Conservation (phyloP, 495 filamentous ascomycete species). For the Hamigera avellanea region DNA sequence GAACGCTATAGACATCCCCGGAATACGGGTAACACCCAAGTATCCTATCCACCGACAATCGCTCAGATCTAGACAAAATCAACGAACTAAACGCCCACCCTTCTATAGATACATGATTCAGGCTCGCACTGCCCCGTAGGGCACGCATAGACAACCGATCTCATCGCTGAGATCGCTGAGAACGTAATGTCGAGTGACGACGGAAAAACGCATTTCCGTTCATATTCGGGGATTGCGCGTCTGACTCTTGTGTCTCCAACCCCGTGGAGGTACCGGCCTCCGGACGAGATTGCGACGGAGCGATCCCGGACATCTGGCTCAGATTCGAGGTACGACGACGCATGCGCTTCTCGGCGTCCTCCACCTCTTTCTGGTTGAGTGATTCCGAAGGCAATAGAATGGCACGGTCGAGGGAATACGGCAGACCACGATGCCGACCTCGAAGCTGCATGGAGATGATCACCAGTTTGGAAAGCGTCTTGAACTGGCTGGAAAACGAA, state of each 20-base stretch:
- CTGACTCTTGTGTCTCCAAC: constrained; percentile 15
- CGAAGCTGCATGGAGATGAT: constrained; percentile 91
- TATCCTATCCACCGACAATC: background rate
- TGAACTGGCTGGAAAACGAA: constrained; percentile 72
- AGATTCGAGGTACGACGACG: constrained; percentile 43
- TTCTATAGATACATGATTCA: no score
- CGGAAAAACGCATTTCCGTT: constrained; percentile 15
- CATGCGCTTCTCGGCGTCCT: constrained; percentile 43
- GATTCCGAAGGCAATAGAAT: constrained; percentile 73
- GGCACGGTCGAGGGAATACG: constrained; percentile 84
- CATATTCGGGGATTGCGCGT: background rate
- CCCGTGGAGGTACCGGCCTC: constrained; percentile 18
- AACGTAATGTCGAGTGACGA: constrained; percentile 21
- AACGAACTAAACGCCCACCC: no score
- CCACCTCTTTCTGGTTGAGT: constrained; percentile 57
- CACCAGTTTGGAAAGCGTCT: constrained; percentile 72
- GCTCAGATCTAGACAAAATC: no score
- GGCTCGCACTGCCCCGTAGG: no score
- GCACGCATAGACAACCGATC: no score
- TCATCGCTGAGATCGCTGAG: no score
- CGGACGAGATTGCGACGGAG: constrained; percentile 11
- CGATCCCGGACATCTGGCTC: constrained; percentile 26
- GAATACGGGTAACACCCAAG: constrained; percentile 4
- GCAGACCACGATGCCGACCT: constrained; percentile 83
- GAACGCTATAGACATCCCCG: constrained; percentile 2